These are phyloP conservation scores for Cryptococcus deneoformans DNA, from an alignment of 1,284 basidiomycete species.

Conservation along the genomic window DNA sequence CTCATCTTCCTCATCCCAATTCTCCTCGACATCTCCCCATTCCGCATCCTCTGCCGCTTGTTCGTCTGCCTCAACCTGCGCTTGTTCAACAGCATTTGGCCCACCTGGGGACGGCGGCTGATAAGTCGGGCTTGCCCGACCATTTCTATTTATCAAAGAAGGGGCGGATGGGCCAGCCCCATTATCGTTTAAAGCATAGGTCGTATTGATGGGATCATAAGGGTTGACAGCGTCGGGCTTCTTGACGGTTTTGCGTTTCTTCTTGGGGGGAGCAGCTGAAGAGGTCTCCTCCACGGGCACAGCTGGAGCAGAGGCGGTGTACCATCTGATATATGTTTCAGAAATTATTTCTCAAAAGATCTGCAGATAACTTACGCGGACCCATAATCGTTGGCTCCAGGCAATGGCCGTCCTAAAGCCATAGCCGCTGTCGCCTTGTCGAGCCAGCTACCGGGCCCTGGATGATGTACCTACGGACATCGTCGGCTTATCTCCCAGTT, in stretches of 20 bases:
- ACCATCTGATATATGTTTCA: constrained; percentile 8
- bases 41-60: constrained; percentile 11
- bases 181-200: not conserved
- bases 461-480: constrained; percentile 41
- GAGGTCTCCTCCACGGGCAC: not conserved
- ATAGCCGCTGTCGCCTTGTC: constrained; percentile 48
- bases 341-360: not conserved
- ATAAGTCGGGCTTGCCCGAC: constrained; percentile 18
- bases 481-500: not conserved
- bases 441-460: constrained; percentile 48
- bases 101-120: constrained; percentile 19
- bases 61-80: constrained; percentile 20
- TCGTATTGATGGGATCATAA: not conserved
- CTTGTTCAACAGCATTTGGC: constrained; percentile 9
- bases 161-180: not conserved
- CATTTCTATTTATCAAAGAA: not conserved
- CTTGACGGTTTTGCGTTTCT: constrained; percentile 1
- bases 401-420: constrained; percentile 36
- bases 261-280: not conserved
- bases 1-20: constrained; percentile 21
- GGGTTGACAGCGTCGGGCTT: not conserved
- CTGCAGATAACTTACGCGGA: constrained; percentile 30
- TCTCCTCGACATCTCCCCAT: constrained; percentile 22
- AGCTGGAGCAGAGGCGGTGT: constrained; percentile 12
- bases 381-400: constrained; percentile 30